Conservation (phyloP, 805 yeast genomes). For the Blastobotrys peoriensis region DNA sequence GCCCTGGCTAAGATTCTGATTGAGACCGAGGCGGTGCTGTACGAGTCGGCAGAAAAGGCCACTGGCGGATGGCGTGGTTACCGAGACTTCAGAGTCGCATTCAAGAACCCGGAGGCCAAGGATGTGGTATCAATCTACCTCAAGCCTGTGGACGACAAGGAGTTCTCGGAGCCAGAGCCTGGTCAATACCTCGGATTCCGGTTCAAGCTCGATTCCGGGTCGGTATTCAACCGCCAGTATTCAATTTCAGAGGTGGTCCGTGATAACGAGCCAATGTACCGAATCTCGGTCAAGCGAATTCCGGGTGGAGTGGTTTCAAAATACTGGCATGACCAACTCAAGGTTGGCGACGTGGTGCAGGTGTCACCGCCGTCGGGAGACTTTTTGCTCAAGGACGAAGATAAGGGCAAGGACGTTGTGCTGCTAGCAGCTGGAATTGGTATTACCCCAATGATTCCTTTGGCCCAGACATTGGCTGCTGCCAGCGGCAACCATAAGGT, state of each 20-base stretch:
- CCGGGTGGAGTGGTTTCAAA: constrained; percentile 46
- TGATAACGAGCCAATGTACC: constrained; percentile 34
- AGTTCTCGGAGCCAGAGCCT: constrained; percentile 26
- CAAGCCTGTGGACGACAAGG: constrained; percentile 38
- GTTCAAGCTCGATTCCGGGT: constrained; percentile 32
- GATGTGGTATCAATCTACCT: constrained; percentile 50
- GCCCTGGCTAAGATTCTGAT: constrained; percentile 58
- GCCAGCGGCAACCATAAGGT: constrained; percentile 26
- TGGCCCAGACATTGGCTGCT: constrained; percentile 28
- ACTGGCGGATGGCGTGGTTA: constrained; percentile 55
- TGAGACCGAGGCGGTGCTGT: constrained; percentile 44
- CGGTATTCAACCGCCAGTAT: constrained; percentile 50
- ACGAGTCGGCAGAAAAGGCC: constrained; percentile 30
- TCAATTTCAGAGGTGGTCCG: constrained; percentile 40
- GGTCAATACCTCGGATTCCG: constrained; percentile 43
- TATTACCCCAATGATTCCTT: constrained; percentile 56
- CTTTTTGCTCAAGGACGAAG: constrained; percentile 28
- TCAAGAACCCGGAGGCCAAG: constrained; percentile 38
- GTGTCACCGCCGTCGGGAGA: constrained; percentile 59
- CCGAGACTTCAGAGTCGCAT: constrained; percentile 43
- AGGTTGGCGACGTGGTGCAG: constrained; percentile 43
- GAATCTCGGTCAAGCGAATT: constrained; percentile 52
- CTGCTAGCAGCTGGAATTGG: constrained; percentile 62
- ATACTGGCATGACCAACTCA: constrained; percentile 41
- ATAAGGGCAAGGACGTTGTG: constrained; percentile 31